A percentile compares a stretch with the other conserved stretches of the same genome.
phyloP scores from a whole-genome alignment of 1,284 basidiomycete genomes.

The Trichosporon ovoides region DNA sequence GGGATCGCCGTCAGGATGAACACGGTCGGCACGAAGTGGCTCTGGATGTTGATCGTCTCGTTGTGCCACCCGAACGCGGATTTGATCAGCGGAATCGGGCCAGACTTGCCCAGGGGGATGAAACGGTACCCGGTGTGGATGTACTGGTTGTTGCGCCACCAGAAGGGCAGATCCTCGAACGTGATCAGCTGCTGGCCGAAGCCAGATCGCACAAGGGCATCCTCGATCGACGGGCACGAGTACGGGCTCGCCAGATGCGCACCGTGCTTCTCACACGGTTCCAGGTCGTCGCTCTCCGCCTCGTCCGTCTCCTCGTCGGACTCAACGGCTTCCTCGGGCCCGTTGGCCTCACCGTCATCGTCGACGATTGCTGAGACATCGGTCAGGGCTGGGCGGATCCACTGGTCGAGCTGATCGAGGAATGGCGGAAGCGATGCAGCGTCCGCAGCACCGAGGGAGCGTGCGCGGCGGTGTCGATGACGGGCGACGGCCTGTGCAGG shows the following conservation, averaged over 20 bases:
- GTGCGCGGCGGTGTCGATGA: slow-evolving; percentile 36
- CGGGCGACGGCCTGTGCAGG: slow-evolving; percentile 32
- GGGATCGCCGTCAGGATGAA: slow-evolving; percentile 58
- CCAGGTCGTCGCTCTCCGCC: slow-evolving; percentile 8
- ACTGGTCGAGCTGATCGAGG: slow-evolving; percentile 15
- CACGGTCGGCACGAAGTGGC: slow-evolving; percentile 72
- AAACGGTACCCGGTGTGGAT: slow-evolving; percentile 76
- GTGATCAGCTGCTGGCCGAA: slow-evolving; percentile 64
- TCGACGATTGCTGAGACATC: slow-evolving; percentile 14
- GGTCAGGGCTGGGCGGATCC: slow-evolving; percentile 8
- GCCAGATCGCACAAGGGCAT: slow-evolving; percentile 55
- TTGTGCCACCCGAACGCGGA: slow-evolving; percentile 78
- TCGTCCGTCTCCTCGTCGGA: slow-evolving; percentile 4
- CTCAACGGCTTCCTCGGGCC: neutral
- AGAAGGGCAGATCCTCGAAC: slow-evolving; percentile 70
- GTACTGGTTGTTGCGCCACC: slow-evolving; percentile 82
- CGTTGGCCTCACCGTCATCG: slow-evolving; percentile 14
- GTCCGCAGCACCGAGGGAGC: slow-evolving; percentile 22
- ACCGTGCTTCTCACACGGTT: slow-evolving; percentile 15
- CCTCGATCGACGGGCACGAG: slow-evolving; percentile 34
- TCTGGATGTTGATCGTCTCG: slow-evolving; percentile 90
- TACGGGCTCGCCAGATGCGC: slow-evolving; percentile 13
- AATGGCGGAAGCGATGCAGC: slow-evolving; percentile 5
- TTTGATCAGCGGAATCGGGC: slow-evolving; percentile 61
- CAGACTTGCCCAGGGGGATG: slow-evolving; percentile 70